Evolutionary conservation across 2,329 filamentous ascomycete species (phyloP), one percentile per base, ranked within the genome.

Genomic region (Alternaria rosae): DNA sequence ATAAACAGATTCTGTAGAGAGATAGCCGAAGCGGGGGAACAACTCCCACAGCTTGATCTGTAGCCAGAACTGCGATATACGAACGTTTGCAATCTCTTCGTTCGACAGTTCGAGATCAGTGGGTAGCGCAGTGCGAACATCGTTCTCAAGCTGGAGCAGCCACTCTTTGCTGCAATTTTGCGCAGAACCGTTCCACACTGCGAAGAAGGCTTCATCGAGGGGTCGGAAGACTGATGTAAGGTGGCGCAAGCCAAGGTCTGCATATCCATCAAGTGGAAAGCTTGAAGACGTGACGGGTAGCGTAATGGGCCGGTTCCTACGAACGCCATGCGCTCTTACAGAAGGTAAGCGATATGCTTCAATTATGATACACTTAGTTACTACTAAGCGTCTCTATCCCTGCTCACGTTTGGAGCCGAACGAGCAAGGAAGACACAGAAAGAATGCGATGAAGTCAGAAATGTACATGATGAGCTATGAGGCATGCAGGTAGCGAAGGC

Each of bases 251-350:
- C 78, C 65, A 79, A 83, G 66, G 84, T 50, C 47, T 21, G 84
- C 74, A 87, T 88, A 57, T 79, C 91, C 88, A 41, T 83, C 82
- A 41, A 88, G 79, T 0, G 87, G 85, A 5, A 90, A 89, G n/a
- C 87, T 85, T 57, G 86, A 88, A 67, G 92, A 88, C 5, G 88
- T 89, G 44, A 90, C 85, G 75, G 90, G 89, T 7, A 94, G 83
- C 42, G 90, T 90, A 50, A 93, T 79, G 13, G 91, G 91, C 45
- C 89, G 87, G 66, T 87, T 86, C 72, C 89, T 87, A 75, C 91
- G 88, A 28, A 94, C 82, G 52, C 89, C 89, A 75, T 93, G 93
- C 12, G 90, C 87, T 78, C 88, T 84, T 76, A 68, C 61, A 30
- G 2, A 21, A 6, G n/a, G 54, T 54, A 41, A 64, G 50, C 35